Base-by-base conservation (phyloP, 208 protist genomes). In the Trichomonas gallinae region DNA sequence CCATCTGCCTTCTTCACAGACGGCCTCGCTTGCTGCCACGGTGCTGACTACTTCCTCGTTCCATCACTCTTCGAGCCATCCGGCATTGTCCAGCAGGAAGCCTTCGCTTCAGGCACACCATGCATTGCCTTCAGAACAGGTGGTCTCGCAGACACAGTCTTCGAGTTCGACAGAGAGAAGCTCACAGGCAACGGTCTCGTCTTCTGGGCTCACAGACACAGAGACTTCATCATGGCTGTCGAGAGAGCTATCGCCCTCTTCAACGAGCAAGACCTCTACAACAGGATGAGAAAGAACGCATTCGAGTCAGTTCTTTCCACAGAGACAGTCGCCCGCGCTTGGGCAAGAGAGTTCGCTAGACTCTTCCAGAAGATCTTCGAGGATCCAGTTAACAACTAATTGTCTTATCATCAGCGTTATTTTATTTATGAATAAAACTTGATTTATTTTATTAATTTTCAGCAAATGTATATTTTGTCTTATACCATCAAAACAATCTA, bases 1-100 rank as follows among this genome's bases (percentile, higher is more conserved):
- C 87, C 87, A 93, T 93, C 87, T 93, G 40, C 42, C 44, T 93
- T 93, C 87, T 93, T 93, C n/a, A 40, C 87, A 51, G 87, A 93
- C 31, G 87, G 87, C 45, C 31, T 93, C 9, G 15, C 45, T 38
- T 48, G 26, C 44, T 93, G 34, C 87, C 87, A 93, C 42, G 87
- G n/a, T 51, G 87, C 87, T 51, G 87, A 93, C 31, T 93, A 40
- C 87, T 48, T 44, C 17, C 17, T 93, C 0, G 87, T 93, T 26
- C 87, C 87, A 93, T 93, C 87, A 51, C 21, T 93, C 40, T 93
- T 93, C 87, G 87, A 93, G 46, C 87, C 87, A 51, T 93, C 87
- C 6, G 87, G 87, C n/a, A 93, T 93, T 38, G 87, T 93, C n/a
- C 87, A 93, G 46, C 87, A 93, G 31, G 87, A 93, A 36, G 87